A percentile compares a stretch with the other conserved stretches of the same genome.
Evolutionary conservation across 2,329 filamentous ascomycete species (phyloP).

Genomic region (Penicillium olsonii): DNA sequence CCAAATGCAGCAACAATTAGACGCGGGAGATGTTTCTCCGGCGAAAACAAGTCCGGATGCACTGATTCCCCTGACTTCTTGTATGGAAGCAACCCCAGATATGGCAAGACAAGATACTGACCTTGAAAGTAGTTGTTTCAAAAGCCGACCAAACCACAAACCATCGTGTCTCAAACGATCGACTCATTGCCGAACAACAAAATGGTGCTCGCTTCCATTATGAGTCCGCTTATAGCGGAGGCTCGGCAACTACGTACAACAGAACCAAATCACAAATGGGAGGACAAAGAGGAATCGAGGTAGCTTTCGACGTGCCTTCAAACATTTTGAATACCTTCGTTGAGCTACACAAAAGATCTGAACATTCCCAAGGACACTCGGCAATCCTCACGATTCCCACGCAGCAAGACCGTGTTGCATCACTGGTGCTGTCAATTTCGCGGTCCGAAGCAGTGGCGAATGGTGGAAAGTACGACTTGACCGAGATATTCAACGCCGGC

Average conservation of each 20-base stretch:
- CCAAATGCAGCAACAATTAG: not conserved
- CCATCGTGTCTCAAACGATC: not conserved
- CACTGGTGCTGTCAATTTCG: not conserved
- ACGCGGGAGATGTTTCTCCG: not conserved
- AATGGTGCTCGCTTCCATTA: not conserved
- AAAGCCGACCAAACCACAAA: not conserved
- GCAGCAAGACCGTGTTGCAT: not conserved
- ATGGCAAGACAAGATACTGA: not conserved
- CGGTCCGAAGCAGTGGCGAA: not conserved
- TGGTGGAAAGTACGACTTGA: not conserved
- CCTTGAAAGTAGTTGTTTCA: not conserved
- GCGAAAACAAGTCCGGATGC: not conserved
- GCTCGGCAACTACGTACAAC: not conserved
- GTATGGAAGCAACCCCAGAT: not conserved
- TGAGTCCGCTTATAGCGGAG: not conserved
- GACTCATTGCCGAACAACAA: not conserved
- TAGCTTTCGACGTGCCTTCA: not conserved
- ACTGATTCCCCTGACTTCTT: not conserved
- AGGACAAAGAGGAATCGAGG: not conserved
- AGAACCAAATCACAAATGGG: not conserved
- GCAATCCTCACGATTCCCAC: not conserved
- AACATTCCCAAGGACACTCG: not conserved
- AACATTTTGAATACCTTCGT: not conserved
- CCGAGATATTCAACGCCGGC: not conserved
- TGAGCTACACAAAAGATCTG: not conserved